A percentile compares a stretch with the other conserved stretches of the same genome.
These are phyloP conservation scores for Sicyos baderoa DNA, from an alignment of 306 rosid species.

Conservation along the genomic window DNA sequence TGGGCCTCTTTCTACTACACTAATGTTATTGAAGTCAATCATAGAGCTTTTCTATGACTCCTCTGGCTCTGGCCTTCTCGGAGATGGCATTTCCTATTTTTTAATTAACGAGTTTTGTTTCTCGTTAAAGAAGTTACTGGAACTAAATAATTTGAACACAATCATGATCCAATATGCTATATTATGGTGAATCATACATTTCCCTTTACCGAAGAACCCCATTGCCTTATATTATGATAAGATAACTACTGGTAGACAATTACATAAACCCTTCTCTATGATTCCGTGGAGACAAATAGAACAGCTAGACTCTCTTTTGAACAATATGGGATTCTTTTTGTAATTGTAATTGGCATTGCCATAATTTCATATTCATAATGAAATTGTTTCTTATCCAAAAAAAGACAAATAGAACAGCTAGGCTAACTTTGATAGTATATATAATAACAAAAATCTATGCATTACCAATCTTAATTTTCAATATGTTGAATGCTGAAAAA, in stretches of 20 bases:
- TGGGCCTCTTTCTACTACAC: neutral
- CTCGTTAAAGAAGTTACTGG: neutral
- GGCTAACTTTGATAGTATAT: neutral
- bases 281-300: neutral
- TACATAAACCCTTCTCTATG: neutral
- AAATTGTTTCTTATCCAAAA: no score
- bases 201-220: neutral
- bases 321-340: no score
- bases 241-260: neutral
- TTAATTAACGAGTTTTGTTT: neutral
- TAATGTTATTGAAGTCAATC: neutral
- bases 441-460: neutral
- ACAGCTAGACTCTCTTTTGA: slow-evolving; percentile 1
- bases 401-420: neutral
- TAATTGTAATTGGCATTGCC: no score
- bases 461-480: neutral
- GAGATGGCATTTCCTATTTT: neutral
- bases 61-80: slow-evolving; percentile 3
- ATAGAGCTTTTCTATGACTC: neutral
- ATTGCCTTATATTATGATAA: slow-evolving; percentile 3
- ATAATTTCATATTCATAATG: no score
- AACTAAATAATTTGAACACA: neutral
- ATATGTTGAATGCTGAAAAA: neutral
- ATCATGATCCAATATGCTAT: neutral
- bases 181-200: neutral